Evolutionary conservation across 495 filamentous ascomycete genomes (phyloP).

Genomic region (Aspergillus steynii): DNA sequence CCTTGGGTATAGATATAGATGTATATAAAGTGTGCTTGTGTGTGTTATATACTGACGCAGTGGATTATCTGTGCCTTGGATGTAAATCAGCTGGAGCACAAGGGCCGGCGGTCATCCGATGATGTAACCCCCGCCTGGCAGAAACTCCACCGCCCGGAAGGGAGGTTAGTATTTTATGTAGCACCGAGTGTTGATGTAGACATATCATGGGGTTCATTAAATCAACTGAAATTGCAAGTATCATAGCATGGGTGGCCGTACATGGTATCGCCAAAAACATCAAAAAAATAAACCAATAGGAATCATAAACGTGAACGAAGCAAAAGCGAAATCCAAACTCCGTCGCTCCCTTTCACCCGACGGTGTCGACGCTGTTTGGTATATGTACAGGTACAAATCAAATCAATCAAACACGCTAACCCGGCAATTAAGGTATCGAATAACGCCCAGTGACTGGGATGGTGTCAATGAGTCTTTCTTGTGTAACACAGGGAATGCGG

Average conservation of each 20-base stretch:
- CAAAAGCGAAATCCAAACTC: constrained; percentile 1
- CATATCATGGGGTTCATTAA: not conserved
- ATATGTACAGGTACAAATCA: constrained; percentile 9
- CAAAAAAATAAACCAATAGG: not conserved
- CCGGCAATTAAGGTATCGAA: not conserved
- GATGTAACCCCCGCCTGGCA: too few species aligned
- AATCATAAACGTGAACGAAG: not conserved
- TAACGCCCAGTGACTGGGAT: not conserved
- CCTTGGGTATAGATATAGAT: too few species aligned
- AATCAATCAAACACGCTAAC: constrained; percentile 1
- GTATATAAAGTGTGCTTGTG: too few species aligned
- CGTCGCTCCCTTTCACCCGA: not conserved
- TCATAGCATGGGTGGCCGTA: not conserved
- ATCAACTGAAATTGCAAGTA: not conserved
- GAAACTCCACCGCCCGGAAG: too few species aligned
- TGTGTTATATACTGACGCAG: too few species aligned
- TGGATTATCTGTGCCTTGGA: too few species aligned
- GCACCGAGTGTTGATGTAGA: too few species aligned
- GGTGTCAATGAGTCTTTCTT: not conserved
- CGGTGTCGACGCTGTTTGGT: not conserved
- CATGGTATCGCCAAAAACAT: not conserved
- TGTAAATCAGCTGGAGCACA: too few species aligned
- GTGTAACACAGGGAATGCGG: not conserved
- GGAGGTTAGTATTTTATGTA: too few species aligned
- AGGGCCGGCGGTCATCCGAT: too few species aligned